Base-by-base conservation (phyloP, 495 filamentous ascomycete genomes). In the Cercophora sp. region DNA sequence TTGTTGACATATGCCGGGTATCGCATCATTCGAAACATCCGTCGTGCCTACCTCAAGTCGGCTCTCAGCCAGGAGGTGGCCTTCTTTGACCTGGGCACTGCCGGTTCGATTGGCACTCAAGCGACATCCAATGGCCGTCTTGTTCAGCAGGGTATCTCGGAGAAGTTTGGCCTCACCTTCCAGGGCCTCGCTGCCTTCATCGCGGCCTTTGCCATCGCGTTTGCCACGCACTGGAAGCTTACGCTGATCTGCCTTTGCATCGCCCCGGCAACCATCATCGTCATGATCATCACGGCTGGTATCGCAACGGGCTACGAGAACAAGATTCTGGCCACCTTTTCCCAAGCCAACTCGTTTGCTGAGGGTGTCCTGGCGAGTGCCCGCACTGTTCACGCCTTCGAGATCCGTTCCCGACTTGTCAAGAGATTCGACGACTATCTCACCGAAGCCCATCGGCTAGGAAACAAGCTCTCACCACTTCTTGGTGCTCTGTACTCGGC, bases 291-390 rank as follows among this genome's bases (percentile, higher is more conserved):
- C 39, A 76, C 83, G 1, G 87, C 84, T 10, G 70, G 56, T 1
- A 86, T 86, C 60, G 85, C 93, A 49, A 67, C 88, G 57, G 87
- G 84, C 56, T 89, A 76, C 61, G 87, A 84, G 68, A 89, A 86
- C 63, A 67, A 83, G 45, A 82, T 87, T 15, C 70, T 96, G 39
- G 75, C 86, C 36, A 77, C 84, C 10, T 87, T 88, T 61, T 89
- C 85, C 32, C 73, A 82, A 8, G 89, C 87, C 62, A 90, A 89
- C 37, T 88, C 85, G 0, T 81, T 96, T 18, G 90, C 88, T 2
- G 92, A 96, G 65, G 91, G 96, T 65, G 90, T 94, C 48, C 80
- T 97, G 59, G 88, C 85, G 55, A 93, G 89, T 2, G 86, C 93
- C 60, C 79, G 91, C 22, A 96, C 91, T 63, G 87, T 90, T 11